phyloP scores from a whole-genome alignment of 768 basidiomycete genomes.

The Coprinellus micaceus region DNA sequence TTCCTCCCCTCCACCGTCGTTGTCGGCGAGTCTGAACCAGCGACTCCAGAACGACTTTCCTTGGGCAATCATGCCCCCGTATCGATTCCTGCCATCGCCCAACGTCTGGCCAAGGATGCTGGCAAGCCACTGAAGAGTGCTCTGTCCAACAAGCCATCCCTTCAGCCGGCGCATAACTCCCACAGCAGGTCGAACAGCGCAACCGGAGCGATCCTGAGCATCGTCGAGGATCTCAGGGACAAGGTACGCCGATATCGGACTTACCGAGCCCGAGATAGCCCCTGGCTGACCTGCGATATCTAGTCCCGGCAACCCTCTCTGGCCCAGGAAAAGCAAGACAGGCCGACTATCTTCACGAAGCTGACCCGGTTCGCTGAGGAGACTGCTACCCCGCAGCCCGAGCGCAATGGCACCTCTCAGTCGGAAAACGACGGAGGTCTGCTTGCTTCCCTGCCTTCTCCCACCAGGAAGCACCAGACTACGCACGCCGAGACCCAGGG shows the following conservation, averaged over 20 bases:
- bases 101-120: conserved; percentile 13
- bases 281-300: conserved; percentile 28
- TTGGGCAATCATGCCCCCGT: conserved; percentile 10
- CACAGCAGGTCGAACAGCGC: conserved; percentile 23
- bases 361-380: conserved; percentile 35
- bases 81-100: conserved; percentile 20
- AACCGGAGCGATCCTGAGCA: conserved; percentile 54
- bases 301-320: conserved; percentile 38
- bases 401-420: neutral
- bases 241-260: conserved; percentile 38
- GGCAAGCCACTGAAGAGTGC: conserved; percentile 10
- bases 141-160: conserved; percentile 13
- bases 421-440: conserved; percentile 5
- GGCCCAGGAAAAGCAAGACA: conserved; percentile 40
- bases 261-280: neutral
- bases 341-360: conserved; percentile 55
- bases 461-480: conserved; percentile 44
- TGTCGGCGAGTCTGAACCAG: conserved; percentile 51
- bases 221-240: conserved; percentile 74
- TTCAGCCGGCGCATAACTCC: conserved; percentile 13
- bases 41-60: conserved; percentile 41
- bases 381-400: conserved; percentile 8
- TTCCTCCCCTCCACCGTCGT: conserved; percentile 76
- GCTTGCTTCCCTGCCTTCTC: conserved; percentile 9
- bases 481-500: conserved; percentile 37